phyloP scores from a whole-genome alignment of 208 protist species.

The Trypanosoma melophagium region DNA sequence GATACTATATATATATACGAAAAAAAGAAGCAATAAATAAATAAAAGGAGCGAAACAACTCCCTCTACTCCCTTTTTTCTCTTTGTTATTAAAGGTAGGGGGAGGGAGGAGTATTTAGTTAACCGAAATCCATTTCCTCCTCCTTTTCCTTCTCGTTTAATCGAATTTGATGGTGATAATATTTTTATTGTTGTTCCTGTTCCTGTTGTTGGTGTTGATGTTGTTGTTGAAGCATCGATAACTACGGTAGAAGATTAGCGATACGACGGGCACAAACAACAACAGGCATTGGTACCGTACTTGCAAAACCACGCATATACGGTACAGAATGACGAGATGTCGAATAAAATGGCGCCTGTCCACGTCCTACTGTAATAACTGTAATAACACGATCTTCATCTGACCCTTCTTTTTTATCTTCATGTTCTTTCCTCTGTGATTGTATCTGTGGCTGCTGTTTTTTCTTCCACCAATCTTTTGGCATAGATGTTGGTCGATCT shows the following conservation, averaged over 20 bases:
- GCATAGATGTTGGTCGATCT: slow-evolving; percentile 29
- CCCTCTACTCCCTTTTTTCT: no score
- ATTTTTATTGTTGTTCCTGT: not conserved
- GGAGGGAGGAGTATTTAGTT: no score
- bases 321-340: slow-evolving; percentile 49
- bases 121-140: no score
- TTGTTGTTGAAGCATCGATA: no score
- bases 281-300: slow-evolving; percentile 64
- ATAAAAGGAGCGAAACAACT: no score
- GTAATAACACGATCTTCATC: slow-evolving; percentile 50
- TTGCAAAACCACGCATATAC: slow-evolving; percentile 77
- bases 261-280: slow-evolving; percentile 51
- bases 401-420: not conserved
- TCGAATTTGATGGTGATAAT: no score
- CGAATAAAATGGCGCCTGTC: slow-evolving; percentile 78
- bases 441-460: not conserved
- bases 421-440: not conserved
- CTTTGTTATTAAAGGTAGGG: no score
- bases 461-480: slow-evolving; percentile 74
- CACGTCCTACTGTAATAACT: slow-evolving; percentile 60
- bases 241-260: slow-evolving; percentile 38
- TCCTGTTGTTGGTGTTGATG: no score
- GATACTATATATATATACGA: no score
- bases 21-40: no score
- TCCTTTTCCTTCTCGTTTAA: not conserved